Percentiles rank a stretch among this genome's conserved stretches.
These are phyloP conservation scores for Endocarpon pusillum DNA, from an alignment of 495 filamentous ascomycete genomes.

Conservation along the genomic window DNA sequence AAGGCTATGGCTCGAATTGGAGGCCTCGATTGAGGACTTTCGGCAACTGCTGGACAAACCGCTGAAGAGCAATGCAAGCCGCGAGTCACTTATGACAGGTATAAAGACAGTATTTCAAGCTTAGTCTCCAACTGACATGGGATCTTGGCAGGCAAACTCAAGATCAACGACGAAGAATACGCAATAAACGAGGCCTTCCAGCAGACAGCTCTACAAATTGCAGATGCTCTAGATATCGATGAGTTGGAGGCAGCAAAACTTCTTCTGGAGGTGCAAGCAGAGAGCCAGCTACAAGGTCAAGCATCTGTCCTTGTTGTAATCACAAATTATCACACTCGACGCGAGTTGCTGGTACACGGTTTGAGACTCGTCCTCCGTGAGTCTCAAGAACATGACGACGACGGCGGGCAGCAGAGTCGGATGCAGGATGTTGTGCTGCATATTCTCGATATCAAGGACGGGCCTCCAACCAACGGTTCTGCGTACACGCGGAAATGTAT, in stretches of 20 bases:
- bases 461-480: constrained; percentile 26
- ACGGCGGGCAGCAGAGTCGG: constrained; percentile 20
- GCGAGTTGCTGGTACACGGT: constrained; percentile 64
- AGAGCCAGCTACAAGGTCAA: constrained; percentile 46
- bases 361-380: constrained; percentile 57
- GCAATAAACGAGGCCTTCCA: constrained; percentile 75
- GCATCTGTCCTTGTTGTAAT: constrained; percentile 53
- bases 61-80: constrained; percentile 48
- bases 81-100: constrained; percentile 40
- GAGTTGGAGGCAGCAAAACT: constrained; percentile 66
- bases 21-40: constrained; percentile 53
- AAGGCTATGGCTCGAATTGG: constrained; percentile 47
- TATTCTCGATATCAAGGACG: constrained; percentile 30
- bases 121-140: constrained; percentile 5
- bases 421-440: constrained; percentile 24
- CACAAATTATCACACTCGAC: constrained; percentile 67
- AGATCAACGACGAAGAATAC: constrained; percentile 53
- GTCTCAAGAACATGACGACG: constrained; percentile 39
- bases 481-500: constrained; percentile 52
- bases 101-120: constrained; percentile 5
- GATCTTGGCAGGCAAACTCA: constrained; percentile 43
- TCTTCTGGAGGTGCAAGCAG: constrained; percentile 48
- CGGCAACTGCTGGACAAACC: constrained; percentile 61
- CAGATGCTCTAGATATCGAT: constrained; percentile 77
- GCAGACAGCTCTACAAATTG: constrained; percentile 56